These are phyloP conservation scores for Eutrema japonicum DNA, from an alignment of 345 rosid species.

Conservation along the genomic window DNA sequence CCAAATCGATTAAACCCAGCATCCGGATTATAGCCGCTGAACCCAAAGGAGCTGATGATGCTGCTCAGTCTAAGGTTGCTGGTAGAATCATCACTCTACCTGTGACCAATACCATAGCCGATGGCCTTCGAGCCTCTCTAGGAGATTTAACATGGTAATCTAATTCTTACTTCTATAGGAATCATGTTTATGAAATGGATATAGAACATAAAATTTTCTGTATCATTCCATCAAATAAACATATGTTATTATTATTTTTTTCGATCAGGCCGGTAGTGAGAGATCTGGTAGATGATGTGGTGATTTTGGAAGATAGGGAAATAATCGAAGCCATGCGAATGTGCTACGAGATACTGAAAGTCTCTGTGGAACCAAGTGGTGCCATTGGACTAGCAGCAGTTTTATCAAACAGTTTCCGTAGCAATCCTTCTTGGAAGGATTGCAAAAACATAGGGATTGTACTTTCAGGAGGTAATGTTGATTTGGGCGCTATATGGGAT, in stretches of 20 bases:
- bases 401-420: conserved; percentile 62
- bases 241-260: not conserved
- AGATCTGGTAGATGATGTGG: conserved; percentile 75
- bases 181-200: not conserved
- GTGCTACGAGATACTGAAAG: conserved; percentile 81
- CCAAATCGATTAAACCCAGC: conserved; percentile 84
- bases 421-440: conserved; percentile 59
- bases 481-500: conserved; percentile 72
- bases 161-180: not conserved
- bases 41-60: conserved; percentile 91
- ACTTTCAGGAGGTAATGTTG: conserved; percentile 83
- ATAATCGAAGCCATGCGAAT: conserved; percentile 84
- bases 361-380: conserved; percentile 91
- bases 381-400: conserved; percentile 95
- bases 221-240: not conserved
- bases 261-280: conserved; percentile 73
- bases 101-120: conserved; percentile 73
- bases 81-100: conserved; percentile 69
- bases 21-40: conserved; percentile 80
- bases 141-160: conserved; percentile 84
- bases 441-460: conserved; percentile 64
- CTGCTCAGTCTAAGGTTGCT: conserved; percentile 83
- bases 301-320: conserved; percentile 69
- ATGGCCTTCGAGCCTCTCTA: conserved; percentile 87
- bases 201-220: not conserved